These are phyloP conservation scores for Exidia glandulosa DNA, from an alignment of 768 basidiomycete species.

Conservation along the genomic window DNA sequence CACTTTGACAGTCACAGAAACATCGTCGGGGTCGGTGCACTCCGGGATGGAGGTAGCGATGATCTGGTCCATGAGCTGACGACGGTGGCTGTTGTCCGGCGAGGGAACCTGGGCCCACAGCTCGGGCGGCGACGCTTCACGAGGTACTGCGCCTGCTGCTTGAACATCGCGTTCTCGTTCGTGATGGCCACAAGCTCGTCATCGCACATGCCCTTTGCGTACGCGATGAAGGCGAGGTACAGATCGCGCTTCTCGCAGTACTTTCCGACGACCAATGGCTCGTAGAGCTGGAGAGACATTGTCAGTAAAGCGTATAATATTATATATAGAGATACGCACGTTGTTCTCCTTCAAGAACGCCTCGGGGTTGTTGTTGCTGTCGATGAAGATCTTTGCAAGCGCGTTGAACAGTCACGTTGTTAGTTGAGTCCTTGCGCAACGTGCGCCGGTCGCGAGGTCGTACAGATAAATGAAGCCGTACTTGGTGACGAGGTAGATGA, in stretches of 20 bases:
- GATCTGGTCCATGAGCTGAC: conserved; percentile 90
- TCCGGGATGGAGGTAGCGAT: conserved; percentile 93
- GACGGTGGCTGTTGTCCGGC: conserved; percentile 81
- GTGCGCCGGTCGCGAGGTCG: conserved; percentile 92
- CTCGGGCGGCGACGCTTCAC: conserved; percentile 90
- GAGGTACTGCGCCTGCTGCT: conserved; percentile 96
- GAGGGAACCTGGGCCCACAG: conserved; percentile 93
- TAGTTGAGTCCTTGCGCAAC: conserved; percentile 81
- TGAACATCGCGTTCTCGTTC: conserved; percentile 99
- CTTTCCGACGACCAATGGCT: conserved; percentile 93
- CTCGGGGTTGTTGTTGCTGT: conserved; percentile 98
- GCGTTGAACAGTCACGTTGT: conserved; percentile 74
- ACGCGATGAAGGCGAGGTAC: conserved; percentile 96
- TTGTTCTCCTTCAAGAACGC: conserved; percentile 98
- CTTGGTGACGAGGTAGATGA: conserved; percentile 95
- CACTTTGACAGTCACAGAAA: conserved; percentile 95
- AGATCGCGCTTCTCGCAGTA: conserved; percentile 99
- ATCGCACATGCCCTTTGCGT: conserved; percentile 98
- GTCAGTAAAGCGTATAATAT: conserved; percentile 3
- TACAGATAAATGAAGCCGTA: conserved; percentile 99
- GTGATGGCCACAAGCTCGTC: conserved; percentile 95
- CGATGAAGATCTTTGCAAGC: conserved; percentile 96
- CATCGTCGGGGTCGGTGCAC: conserved; percentile 95
- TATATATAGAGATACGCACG: conserved; percentile 34
- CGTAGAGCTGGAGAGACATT: conserved; percentile 62